Conservation (phyloP, 2,329 filamentous ascomycete species). For the Xylaria sp. region DNA sequence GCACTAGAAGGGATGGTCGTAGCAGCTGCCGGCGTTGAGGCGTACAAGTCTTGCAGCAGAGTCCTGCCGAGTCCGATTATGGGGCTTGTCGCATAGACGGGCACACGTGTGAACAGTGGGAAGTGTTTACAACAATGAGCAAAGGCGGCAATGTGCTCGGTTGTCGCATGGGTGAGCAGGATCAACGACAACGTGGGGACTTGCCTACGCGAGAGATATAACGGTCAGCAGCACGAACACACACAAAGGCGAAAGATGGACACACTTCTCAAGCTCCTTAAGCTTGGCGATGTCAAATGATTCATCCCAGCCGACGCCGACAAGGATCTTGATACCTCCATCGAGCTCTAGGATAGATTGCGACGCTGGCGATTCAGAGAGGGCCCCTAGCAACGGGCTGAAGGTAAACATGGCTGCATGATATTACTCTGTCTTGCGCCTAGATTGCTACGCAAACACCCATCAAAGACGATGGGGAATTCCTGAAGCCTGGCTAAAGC, state of each 20-base stretch:
- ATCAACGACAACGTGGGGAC: constrained; percentile 88
- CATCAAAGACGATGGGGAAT: constrained; percentile 11
- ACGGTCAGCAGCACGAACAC: background rate
- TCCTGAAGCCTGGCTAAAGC: background rate
- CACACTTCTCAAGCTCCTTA: constrained; percentile 82
- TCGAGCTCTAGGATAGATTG: constrained; percentile 97
- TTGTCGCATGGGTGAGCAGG: constrained; percentile 89
- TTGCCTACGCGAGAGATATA: constrained; percentile 52
- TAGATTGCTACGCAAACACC: constrained; percentile 6
- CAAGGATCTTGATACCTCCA: constrained; percentile 88
- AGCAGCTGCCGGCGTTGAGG: constrained; percentile 79
- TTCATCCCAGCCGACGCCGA: constrained; percentile 96
- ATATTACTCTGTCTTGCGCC: constrained; percentile 19
- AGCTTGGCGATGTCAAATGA: constrained; percentile 78
- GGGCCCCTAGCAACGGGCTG: constrained; percentile 84
- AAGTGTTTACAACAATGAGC: constrained; percentile 97
- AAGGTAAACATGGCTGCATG: constrained; percentile 81
- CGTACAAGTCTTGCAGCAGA: constrained; percentile 85
- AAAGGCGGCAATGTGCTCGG: constrained; percentile 85
- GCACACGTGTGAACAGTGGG: constrained; percentile 83
- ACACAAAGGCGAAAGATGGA: background rate
- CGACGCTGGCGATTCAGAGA: constrained; percentile 78
- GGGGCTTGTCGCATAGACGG: constrained; percentile 88
- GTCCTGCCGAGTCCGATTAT: constrained; percentile 91
- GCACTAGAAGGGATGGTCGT: constrained; percentile 71